Evolutionary conservation across 2,329 filamentous ascomycete genomes (phyloP), one percentile per base, ranked within the genome.

Genomic region (Fusarium armeniacum): DNA sequence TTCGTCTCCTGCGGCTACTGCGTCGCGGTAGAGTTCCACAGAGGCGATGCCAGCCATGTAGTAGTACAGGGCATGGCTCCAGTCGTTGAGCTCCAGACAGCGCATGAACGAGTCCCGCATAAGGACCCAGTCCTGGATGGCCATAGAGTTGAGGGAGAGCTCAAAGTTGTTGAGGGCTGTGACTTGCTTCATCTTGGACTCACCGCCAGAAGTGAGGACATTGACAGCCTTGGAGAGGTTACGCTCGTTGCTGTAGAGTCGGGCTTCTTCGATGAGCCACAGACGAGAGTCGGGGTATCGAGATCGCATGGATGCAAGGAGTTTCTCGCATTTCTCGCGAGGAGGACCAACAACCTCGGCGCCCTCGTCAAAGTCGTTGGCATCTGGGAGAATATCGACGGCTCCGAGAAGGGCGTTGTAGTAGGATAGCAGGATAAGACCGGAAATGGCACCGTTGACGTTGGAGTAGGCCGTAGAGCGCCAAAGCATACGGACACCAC

Each of bases 371-470:
- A 86, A 84, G 69, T 90, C 87, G 2, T 84, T 80, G 16, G 73
- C 68, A 22, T 87, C 84, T 0, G 93, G 91, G 18, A 97, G 84
- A 58, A 99, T 98, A 76, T 99, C 96, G 66, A 93, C 93, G 71
- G 93, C 91, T 2, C 92, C 93, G 18, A 97, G 86, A 33, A 97
- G 87, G 8, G 91, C 92, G 76, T 97, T 97, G 81, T 98, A 97
- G 79, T 94, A 98, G 1, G 89, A 90, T 18, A 98, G 85, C 0
- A 98, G 83, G 28, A 93, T 87, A 41, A 98, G 85, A 0, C 91
- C 93, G 0, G 94, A 90, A 76, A 98, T 91, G 9, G 93, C 95
- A n/a, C 94, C 95, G 76, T 98, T 97, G 75, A 98, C 87, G 78
- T 97, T 97, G 66, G 90, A 82, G 77, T 94, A 96, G 51, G 90